Evolutionary conservation across 257 asterid genomes (phyloP).

Genomic region (Solanum peruvianum): DNA sequence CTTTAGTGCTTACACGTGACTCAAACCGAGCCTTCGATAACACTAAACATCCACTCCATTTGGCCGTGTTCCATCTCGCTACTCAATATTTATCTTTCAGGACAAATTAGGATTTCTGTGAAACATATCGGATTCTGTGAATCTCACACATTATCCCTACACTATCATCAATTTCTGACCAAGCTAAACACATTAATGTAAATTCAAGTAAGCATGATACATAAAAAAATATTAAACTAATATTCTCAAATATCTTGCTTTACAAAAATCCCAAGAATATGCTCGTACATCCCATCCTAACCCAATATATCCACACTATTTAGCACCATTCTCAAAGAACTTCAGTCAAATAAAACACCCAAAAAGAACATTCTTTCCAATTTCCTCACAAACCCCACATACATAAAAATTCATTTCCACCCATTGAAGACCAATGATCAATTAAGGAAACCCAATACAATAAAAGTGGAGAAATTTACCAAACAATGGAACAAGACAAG

Average conservation of each 20-base stretch:
- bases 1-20: background rate
- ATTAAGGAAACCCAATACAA: background rate
- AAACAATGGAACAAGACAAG: constrained; percentile 65
- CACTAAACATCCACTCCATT: background rate
- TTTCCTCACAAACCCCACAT: background rate
- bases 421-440: background rate
- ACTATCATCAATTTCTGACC: background rate
- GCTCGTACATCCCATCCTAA: background rate
- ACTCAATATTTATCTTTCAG: background rate
- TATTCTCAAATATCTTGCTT: background rate
- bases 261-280: background rate
- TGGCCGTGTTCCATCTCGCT: background rate
- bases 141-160: background rate
- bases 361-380: background rate
- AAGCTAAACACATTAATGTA: background rate
- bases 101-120: background rate
- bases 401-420: background rate
- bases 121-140: background rate
- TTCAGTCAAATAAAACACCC: background rate
- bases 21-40: background rate
- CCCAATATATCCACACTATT: background rate
- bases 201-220: background rate
- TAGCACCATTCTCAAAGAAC: background rate
- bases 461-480: constrained; percentile 32
- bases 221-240: background rate